Evolutionary conservation across 1,284 basidiomycete genomes (phyloP).

Genomic region (Sanguinoderma infundibulare): DNA sequence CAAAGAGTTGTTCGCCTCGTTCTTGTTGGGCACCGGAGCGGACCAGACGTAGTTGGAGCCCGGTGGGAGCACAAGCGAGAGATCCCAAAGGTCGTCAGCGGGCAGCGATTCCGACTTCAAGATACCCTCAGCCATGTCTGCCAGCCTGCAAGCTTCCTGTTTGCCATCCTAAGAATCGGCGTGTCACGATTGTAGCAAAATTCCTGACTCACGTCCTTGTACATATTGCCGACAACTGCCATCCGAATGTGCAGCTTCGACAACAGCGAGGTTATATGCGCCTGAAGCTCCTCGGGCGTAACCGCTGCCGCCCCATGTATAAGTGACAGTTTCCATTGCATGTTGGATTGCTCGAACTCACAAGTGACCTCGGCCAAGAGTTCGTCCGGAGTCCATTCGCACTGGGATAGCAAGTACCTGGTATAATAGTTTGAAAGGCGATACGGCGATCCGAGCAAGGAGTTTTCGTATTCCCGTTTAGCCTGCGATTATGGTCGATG

Average conservation of each 20-base stretch:
- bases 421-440: constrained; percentile 82
- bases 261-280: constrained; percentile 69
- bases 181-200: not conserved
- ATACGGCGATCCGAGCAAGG: constrained; percentile 87
- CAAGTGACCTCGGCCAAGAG: constrained; percentile 79
- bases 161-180: constrained; percentile 12
- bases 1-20: constrained; percentile 87
- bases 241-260: constrained; percentile 76
- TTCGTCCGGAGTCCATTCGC: constrained; percentile 83
- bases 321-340: not conserved
- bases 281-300: constrained; percentile 74
- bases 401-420: constrained; percentile 72
- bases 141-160: constrained; percentile 78
- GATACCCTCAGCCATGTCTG: constrained; percentile 74
- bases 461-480: constrained; percentile 83
- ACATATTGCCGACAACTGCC: constrained; percentile 87
- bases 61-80: constrained; percentile 73
- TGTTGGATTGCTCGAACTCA: constrained; percentile 44
- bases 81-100: constrained; percentile 60
- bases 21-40: constrained; percentile 78
- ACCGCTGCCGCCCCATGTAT: constrained; percentile 51
- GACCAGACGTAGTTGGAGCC: constrained; percentile 77
- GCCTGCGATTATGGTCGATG: constrained; percentile 45
- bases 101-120: constrained; percentile 64
- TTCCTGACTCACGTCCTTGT: constrained; percentile 63